phyloP scores from a whole-genome alignment of 2,329 filamentous ascomycete genomes.

The Aureobasidium sp. region DNA sequence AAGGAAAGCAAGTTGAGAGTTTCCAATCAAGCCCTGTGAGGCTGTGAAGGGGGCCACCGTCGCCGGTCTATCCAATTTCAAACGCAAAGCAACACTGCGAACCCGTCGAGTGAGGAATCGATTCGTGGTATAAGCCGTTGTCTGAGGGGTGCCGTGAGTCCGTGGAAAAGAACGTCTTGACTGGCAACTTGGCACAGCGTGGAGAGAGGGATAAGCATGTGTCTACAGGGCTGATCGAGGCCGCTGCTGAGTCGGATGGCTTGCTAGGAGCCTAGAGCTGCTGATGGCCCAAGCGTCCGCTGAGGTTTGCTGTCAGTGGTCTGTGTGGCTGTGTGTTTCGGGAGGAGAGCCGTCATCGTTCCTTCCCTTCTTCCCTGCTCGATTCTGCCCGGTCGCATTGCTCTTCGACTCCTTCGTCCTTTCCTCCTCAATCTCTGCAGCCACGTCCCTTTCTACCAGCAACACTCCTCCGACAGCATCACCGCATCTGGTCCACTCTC shows the following conservation, averaged over 20 bases:
- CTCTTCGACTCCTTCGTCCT: conserved; percentile 3
- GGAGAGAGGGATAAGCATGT: neutral
- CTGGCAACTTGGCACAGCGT: conserved; percentile 7
- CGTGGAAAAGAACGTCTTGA: neutral
- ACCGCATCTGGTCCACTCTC: neutral
- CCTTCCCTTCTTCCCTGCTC: neutral
- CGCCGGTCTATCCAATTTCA: neutral
- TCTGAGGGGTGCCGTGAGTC: neutral
- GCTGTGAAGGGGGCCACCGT: neutral
- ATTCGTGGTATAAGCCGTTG: neutral
- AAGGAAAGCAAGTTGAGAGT: neutral
- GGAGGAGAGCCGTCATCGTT: conserved; percentile 5
- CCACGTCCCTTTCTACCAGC: neutral
- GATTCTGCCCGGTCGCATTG: conserved; percentile 5
- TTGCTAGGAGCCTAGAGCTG: neutral
- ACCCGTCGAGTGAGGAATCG: neutral
- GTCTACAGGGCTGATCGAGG: conserved; percentile 4
- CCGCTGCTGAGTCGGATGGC: neutral
- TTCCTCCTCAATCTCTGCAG: neutral
- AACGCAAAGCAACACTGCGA: neutral
- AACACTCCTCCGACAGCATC: neutral
- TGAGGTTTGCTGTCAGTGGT: neutral
- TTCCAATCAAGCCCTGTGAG: neutral
- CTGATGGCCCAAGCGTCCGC: neutral
- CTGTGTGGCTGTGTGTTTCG: conserved; percentile 7